These are phyloP conservation scores for Mortierella sp. DNA, from an alignment of 371 early-diverging fungal genomes.

Conservation along the genomic window DNA sequence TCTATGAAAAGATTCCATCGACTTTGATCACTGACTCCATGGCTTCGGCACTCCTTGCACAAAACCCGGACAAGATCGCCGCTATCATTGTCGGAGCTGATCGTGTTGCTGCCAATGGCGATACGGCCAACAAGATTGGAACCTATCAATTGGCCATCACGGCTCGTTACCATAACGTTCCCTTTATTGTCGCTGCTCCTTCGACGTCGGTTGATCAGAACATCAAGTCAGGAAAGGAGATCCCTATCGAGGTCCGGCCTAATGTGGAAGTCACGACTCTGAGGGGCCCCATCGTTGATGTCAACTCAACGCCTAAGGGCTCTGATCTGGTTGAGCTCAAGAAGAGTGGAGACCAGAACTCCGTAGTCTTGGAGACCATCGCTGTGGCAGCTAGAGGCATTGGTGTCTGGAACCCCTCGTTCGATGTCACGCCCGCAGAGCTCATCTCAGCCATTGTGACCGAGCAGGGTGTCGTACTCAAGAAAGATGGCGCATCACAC, in stretches of 20 bases:
- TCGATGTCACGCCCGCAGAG: constrained; percentile 92
- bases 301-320: constrained; percentile 12
- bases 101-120: constrained; percentile 95
- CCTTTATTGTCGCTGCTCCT: constrained; percentile 96
- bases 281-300: constrained; percentile 66
- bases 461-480: constrained; percentile 86
- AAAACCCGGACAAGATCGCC: constrained; percentile 61
- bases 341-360: constrained; percentile 38
- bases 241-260: constrained; percentile 90
- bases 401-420: constrained; percentile 95
- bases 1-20: constrained; percentile 90
- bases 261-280: constrained; percentile 81
- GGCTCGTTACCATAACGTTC: constrained; percentile 85
- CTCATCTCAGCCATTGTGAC: constrained; percentile 95
- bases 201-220: constrained; percentile 90
- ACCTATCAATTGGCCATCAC: constrained; percentile 95
- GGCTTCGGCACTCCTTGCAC: constrained; percentile 83
- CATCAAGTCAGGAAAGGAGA: constrained; percentile 74
- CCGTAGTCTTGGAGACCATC: constrained; percentile 62
- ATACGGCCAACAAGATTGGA: constrained; percentile 98
- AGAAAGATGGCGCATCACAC: constrained; percentile 60
- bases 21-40: constrained; percentile 94
- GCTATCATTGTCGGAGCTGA: constrained; percentile 98
- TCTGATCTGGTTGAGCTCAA: constrained; percentile 22
- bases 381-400: constrained; percentile 87